These are phyloP conservation scores for Sclerotinia trifoliorum DNA, from an alignment of 2,329 filamentous ascomycete species.

Conservation along the genomic window DNA sequence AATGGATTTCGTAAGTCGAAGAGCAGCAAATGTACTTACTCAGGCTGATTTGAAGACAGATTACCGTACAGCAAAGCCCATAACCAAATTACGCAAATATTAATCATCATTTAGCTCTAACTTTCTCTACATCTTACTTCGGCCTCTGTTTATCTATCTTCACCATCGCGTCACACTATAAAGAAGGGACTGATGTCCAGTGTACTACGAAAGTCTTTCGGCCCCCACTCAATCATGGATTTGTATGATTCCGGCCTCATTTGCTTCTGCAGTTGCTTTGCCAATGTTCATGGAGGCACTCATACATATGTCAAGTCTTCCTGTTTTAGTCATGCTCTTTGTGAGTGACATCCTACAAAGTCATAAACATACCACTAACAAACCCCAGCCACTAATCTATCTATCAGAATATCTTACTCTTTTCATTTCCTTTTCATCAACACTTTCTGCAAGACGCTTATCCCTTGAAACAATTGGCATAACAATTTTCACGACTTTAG, in stretches of 20 bases:
- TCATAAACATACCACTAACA: constrained; percentile 11
- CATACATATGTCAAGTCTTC: constrained; percentile 35
- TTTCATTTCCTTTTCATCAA: not conserved
- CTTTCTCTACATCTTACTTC: not conserved
- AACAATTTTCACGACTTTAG: constrained; percentile 21
- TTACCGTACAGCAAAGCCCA: not conserved
- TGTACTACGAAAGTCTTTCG: no score
- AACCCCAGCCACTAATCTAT: constrained; percentile 31
- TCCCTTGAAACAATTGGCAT: constrained; percentile 29
- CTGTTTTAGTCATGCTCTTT: constrained; percentile 36
- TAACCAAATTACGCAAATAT: no score
- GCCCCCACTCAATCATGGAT: constrained; percentile 21
- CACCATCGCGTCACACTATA: not conserved
- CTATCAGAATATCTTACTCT: constrained; percentile 31
- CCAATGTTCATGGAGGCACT: constrained; percentile 34
- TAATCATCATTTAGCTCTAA: not conserved
- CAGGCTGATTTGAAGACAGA: not conserved
- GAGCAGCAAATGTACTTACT: not conserved
- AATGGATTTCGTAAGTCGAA: constrained; percentile 1
- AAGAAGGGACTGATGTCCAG: not conserved
- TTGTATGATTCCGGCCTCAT: constrained; percentile 30
- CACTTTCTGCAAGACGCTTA: not conserved
- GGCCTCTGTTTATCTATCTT: not conserved
- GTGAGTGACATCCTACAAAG: constrained; percentile 27
- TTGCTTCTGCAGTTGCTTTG: constrained; percentile 31